Evolutionary conservation across 176 grass and related monocot genomes (phyloP).

Genomic region (Eragrostis nindensis): DNA sequence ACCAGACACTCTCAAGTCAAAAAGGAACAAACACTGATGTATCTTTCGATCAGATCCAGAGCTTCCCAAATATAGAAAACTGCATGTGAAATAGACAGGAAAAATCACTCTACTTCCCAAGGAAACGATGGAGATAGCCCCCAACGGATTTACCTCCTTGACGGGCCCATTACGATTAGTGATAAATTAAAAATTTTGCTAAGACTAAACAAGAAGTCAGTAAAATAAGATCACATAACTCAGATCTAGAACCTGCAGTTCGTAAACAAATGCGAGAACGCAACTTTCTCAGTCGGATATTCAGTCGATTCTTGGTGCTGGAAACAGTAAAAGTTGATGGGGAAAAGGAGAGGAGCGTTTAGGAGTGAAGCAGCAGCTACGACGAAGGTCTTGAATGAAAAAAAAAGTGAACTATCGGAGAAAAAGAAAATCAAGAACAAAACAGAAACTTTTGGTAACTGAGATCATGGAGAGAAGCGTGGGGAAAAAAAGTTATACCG

Average conservation of each 20-base stretch:
- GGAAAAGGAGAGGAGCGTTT: neutral
- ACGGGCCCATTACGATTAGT: neutral
- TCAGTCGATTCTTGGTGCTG: neutral
- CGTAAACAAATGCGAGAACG: neutral
- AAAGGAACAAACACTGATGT: neutral
- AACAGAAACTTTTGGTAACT: neutral
- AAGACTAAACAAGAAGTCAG: conserved; percentile 22
- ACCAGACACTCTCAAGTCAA: neutral
- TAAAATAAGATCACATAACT: neutral
- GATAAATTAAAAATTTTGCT: neutral
- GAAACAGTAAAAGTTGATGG: neutral
- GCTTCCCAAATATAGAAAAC: conserved; percentile 2
- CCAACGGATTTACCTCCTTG: neutral
- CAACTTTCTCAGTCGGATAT: neutral
- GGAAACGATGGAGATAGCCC: neutral
- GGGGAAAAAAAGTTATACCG: conserved; percentile 8
- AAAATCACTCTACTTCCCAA: neutral
- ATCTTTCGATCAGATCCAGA: conserved; percentile 22
- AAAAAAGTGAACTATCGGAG: neutral
- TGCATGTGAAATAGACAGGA: neutral
- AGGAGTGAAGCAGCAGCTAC: conserved; percentile 1
- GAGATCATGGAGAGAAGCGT: neutral
- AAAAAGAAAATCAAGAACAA: neutral
- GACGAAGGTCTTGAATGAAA: neutral
- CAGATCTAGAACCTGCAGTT: conserved; percentile 24